Percentiles rank a stretch among this genome's conserved stretches.
Evolutionary conservation across 805 yeast genomes (phyloP).

Genomic region (Komagataella kurtzmanii): DNA sequence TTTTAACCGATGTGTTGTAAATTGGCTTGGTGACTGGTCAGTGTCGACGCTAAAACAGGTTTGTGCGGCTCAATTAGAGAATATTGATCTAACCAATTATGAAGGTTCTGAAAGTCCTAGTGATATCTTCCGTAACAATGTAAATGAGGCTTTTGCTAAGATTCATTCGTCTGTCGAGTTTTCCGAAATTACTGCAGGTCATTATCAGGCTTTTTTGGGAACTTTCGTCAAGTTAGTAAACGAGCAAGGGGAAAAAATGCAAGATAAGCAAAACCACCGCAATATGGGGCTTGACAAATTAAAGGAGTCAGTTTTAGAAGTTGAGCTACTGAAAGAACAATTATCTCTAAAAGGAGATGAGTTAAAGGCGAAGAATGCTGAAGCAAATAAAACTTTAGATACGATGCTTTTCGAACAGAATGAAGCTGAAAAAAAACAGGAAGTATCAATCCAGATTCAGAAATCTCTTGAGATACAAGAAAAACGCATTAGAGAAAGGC

Average conservation of each 20-base stretch:
- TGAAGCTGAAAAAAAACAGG: slow-evolving; percentile 84
- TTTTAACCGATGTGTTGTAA: slow-evolving; percentile 76
- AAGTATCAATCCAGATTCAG: slow-evolving; percentile 69
- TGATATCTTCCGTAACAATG: slow-evolving; percentile 20
- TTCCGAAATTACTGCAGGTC: slow-evolving; percentile 30
- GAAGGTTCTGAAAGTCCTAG: neutral
- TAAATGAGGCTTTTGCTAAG: slow-evolving; percentile 30
- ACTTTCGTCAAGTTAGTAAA: slow-evolving; percentile 29
- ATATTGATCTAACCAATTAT: slow-evolving; percentile 5
- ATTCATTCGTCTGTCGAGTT: slow-evolving; percentile 24
- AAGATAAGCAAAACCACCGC: slow-evolving; percentile 58
- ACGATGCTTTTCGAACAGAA: slow-evolving; percentile 75
- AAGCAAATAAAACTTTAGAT: slow-evolving; percentile 60
- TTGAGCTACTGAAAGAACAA: slow-evolving; percentile 39
- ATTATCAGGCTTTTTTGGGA: slow-evolving; percentile 35
- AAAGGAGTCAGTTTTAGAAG: slow-evolving; percentile 64
- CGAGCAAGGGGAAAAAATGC: slow-evolving; percentile 32
- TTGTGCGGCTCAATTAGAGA: slow-evolving; percentile 13
- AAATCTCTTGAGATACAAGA: slow-evolving; percentile 59
- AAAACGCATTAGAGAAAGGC: slow-evolving; percentile 37
- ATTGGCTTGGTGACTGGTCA: slow-evolving; percentile 86
- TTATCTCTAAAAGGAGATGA: slow-evolving; percentile 38
- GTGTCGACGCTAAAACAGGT: slow-evolving; percentile 33
- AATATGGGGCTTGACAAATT: slow-evolving; percentile 63
- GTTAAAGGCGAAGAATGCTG: slow-evolving; percentile 43